phyloP scores from a whole-genome alignment of 2,329 filamentous ascomycete genomes.

The Fusarium beomiforme region DNA sequence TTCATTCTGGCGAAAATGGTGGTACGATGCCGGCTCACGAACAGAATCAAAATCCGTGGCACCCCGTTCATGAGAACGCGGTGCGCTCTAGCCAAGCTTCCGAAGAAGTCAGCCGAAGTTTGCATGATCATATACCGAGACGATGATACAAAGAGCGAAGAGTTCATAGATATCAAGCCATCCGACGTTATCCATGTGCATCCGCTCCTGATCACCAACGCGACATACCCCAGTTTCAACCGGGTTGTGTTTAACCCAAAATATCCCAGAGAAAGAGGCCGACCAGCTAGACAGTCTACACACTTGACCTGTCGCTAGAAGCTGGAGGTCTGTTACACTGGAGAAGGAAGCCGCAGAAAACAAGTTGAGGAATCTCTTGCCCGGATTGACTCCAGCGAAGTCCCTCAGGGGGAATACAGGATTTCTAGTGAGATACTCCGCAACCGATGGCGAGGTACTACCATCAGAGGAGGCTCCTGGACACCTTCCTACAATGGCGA shows the following conservation, averaged over 20 bases:
- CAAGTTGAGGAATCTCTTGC: conserved; percentile 51
- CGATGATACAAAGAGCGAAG: conserved; percentile 37
- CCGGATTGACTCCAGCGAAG: conserved; percentile 46
- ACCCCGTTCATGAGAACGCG: conserved; percentile 50
- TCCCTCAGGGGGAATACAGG: conserved; percentile 43
- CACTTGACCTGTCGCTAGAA: conserved; percentile 65
- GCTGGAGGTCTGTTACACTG: conserved; percentile 42
- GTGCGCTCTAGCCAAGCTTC: conserved; percentile 50
- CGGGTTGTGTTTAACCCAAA: conserved; percentile 38
- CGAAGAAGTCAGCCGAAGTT: conserved; percentile 55
- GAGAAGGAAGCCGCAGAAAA: conserved; percentile 33
- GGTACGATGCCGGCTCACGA: conserved; percentile 40
- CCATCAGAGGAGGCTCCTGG: conserved; percentile 48
- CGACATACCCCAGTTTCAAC: conserved; percentile 53
- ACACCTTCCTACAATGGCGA: not conserved
- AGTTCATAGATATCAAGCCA: conserved; percentile 54
- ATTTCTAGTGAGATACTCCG: conserved; percentile 47
- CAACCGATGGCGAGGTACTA: conserved; percentile 46
- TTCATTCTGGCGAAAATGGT: conserved; percentile 57
- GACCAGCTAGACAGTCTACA: conserved; percentile 43
- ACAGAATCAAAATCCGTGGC: conserved; percentile 50
- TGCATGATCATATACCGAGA: conserved; percentile 51
- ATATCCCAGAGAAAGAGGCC: conserved; percentile 2
- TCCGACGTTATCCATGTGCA: conserved; percentile 53
- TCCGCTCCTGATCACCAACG: conserved; percentile 65